Evolutionary conservation across 306 rosid genomes (phyloP), one percentile per base, ranked within the genome.

Genomic region (Styphnolobium japonicum): DNA sequence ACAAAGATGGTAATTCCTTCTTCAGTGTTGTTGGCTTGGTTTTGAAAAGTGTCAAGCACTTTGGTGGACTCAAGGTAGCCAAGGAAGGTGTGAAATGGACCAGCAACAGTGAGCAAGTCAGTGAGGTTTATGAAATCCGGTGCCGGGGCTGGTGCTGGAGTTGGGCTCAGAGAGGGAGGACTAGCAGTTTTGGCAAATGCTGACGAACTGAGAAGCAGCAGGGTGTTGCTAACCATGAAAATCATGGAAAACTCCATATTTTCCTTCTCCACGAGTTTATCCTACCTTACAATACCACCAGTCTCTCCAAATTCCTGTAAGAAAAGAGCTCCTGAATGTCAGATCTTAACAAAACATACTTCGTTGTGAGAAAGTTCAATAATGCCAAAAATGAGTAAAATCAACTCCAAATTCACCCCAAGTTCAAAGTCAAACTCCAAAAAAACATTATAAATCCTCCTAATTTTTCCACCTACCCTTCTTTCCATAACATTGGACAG

Each of bases 131-230:
- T 97, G 10, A 36, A 85, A 18, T 74, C 91, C 0, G 91, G 94
- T 3, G 94, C 93, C 0, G 99, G 99, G 0, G 99, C 98, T 0
- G 99, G 99, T 1, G 99, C 97, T 3, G 94, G 97, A 34, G 98
- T 92, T 14, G 89, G 97, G 85, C 73, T 88, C 16, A 70, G 27
- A 2, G 89, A 2, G 4, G 91, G 94, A 33, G 94, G 86, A 34
- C 81, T 81, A 6, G 88, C 88, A 22, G 89, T 87, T 89, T 88
- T 90, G 65, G 92, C 98, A 74, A 76, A 82, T 79, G 94, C 84
- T 21, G 91, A 29, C 42, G 94, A 84, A 23, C 83, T 81, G 14
- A 91, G 63, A 25, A 86, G 89, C 79, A 92, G 78, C 70, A 90
- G 18, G 29, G 80, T 67, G 80, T 75, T 77, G 83, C 84, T 80